A percentile compares a stretch with the other conserved stretches of the same genome.
phyloP scores from a whole-genome alignment of 805 yeast genomes.

The Metschnikowia matae region DNA sequence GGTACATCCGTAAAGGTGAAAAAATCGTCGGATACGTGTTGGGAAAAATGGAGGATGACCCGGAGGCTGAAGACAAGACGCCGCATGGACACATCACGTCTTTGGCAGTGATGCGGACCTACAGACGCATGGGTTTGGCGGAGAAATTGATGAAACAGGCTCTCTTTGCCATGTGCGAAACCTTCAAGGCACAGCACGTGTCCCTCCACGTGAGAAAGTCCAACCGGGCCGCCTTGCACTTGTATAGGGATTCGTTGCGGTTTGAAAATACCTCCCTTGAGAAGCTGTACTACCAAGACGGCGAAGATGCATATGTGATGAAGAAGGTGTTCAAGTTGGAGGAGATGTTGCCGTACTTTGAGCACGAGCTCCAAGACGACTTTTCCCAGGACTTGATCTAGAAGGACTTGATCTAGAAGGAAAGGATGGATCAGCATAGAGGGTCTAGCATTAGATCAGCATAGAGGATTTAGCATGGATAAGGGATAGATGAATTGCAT shows the following conservation, averaged over 20 bases:
- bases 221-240: slow-evolving; percentile 88
- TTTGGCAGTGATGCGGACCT: slow-evolving; percentile 90
- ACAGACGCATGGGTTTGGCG: slow-evolving; percentile 92
- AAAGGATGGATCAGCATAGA: neutral
- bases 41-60: slow-evolving; percentile 96
- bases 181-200: slow-evolving; percentile 76
- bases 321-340: slow-evolving; percentile 60
- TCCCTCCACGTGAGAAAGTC: slow-evolving; percentile 91
- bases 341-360: slow-evolving; percentile 56
- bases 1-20: slow-evolving; percentile 64
- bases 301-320: slow-evolving; percentile 98
- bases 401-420: slow-evolving; percentile 17
- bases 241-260: slow-evolving; percentile 78
- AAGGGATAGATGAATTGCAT: too few relatives aligned
- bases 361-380: slow-evolving; percentile 47
- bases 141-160: slow-evolving; percentile 86
- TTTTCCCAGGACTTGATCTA: slow-evolving; percentile 33
- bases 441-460: neutral
- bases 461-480: neutral
- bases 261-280: slow-evolving; percentile 83
- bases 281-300: slow-evolving; percentile 90
- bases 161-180: slow-evolving; percentile 73
- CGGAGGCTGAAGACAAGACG: slow-evolving; percentile 65
- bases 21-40: slow-evolving; percentile 93
- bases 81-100: slow-evolving; percentile 94